Conservation (phyloP, 2,329 filamentous ascomycete species). For the Immersiporthe knoxdaviesiana region DNA sequence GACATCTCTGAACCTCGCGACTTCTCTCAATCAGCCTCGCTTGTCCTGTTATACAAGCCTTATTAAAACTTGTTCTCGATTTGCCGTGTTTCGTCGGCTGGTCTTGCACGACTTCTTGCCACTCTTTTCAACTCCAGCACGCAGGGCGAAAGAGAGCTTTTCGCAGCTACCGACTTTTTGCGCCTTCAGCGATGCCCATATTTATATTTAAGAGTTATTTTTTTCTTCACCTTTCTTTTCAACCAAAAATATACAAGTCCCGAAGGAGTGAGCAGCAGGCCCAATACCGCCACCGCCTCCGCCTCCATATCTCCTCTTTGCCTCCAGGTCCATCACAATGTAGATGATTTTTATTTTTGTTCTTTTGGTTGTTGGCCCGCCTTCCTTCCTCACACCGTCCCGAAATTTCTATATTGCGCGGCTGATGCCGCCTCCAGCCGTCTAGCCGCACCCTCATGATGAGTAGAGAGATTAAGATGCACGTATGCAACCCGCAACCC, state of each 20-base stretch:
- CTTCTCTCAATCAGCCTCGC: neutral
- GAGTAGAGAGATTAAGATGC: constrained; percentile 11
- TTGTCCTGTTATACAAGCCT: neutral
- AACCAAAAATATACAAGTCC: constrained; percentile 27
- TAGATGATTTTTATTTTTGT: neutral
- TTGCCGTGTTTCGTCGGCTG: too few species aligned
- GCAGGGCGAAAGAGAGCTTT: neutral
- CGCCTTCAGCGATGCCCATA: neutral
- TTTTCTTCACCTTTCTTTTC: constrained; percentile 10
- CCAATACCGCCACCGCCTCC: neutral
- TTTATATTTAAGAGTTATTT: constrained; percentile 3
- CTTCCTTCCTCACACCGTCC: neutral
- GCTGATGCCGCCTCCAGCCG: constrained; percentile 12
- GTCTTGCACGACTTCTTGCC: too few species aligned
- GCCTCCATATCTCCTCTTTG: neutral
- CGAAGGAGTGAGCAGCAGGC: constrained; percentile 23
- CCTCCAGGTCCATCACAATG: constrained; percentile 12
- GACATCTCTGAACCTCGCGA: neutral
- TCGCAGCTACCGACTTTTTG: neutral
- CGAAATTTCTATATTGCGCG: constrained; percentile 24
- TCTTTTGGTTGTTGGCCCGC: too few species aligned
- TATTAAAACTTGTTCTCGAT: too few species aligned
- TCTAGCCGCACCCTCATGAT: neutral
- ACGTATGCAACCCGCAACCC: neutral
- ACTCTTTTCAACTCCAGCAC: neutral